Conservation (phyloP, 1,284 basidiomycete species). For the Omphalotus olearius region DNA sequence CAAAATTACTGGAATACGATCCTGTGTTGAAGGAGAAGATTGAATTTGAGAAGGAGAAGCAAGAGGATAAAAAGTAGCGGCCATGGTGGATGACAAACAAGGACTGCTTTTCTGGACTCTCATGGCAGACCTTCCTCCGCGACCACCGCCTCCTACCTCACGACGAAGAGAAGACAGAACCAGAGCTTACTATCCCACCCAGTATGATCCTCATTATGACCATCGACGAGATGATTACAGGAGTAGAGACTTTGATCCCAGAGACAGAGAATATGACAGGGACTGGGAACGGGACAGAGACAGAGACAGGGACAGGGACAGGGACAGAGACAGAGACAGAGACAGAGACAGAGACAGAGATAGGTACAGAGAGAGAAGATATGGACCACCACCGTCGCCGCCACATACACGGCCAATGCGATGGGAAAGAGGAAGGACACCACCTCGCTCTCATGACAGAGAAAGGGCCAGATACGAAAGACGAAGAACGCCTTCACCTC, state of each 20-base stretch:
- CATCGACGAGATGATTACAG: slow-evolving; percentile 13
- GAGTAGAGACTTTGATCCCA: slow-evolving; percentile 21
- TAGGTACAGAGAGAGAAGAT: slow-evolving; percentile 10
- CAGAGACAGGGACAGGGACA: slow-evolving; percentile 8
- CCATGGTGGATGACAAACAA: slow-evolving; percentile 28
- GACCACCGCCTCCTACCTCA: slow-evolving; percentile 21
- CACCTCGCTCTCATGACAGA: slow-evolving; percentile 7
- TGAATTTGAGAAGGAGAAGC: slow-evolving; percentile 79
- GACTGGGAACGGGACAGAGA: slow-evolving; percentile 10
- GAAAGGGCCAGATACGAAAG: not conserved
- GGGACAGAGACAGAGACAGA: slow-evolving; percentile 19
- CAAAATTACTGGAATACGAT: slow-evolving; percentile 77
- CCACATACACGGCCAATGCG: slow-evolving; percentile 5
- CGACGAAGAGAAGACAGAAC: slow-evolving; percentile 11
- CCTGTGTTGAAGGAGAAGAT: slow-evolving; percentile 74
- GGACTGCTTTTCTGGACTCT: not conserved
- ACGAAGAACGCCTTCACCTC: not conserved
- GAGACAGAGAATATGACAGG: slow-evolving; percentile 21
- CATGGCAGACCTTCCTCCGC: slow-evolving; percentile 30
- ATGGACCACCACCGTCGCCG: not conserved
- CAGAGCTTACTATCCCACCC: not conserved
- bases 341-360: slow-evolving; percentile 10
- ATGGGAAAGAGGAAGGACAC: slow-evolving; percentile 10
- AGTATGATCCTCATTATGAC: slow-evolving; percentile 5
- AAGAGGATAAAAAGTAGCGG: slow-evolving; percentile 74